phyloP scores from a whole-genome alignment of 306 rosid genomes.

The Parietaria judaica region DNA sequence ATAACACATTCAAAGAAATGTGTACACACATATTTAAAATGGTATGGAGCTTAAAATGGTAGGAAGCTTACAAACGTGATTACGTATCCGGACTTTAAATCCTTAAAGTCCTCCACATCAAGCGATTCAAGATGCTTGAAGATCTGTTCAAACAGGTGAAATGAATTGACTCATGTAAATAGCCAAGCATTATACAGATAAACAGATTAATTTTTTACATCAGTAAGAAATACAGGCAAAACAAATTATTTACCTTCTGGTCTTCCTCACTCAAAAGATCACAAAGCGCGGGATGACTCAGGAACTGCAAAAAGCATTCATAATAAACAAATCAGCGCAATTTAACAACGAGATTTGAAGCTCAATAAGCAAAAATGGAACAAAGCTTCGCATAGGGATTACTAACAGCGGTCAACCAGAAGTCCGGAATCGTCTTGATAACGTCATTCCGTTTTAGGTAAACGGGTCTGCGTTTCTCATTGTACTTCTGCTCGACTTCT shows the following conservation, averaged over 20 bases:
- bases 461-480: conserved; percentile 60
- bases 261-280: conserved; percentile 55
- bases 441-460: conserved; percentile 55
- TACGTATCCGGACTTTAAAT: conserved; percentile 49
- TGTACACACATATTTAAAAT: too few relatives aligned
- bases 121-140: conserved; percentile 51
- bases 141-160: conserved; percentile 31
- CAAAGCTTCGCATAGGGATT: not conserved
- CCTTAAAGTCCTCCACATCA: conserved; percentile 59
- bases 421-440: conserved; percentile 71
- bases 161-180: conserved; percentile 11
- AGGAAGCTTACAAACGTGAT: conserved; percentile 52
- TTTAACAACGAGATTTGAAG: not conserved
- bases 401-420: conserved; percentile 88
- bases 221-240: not conserved
- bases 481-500: conserved; percentile 66
- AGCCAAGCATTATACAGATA: conserved; percentile 2
- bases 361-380: not conserved
- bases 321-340: not conserved
- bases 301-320: conserved; percentile 38
- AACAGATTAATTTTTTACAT: too few relatives aligned
- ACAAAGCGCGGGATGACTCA: conserved; percentile 80
- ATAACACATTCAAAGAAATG: not conserved
- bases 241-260: conserved; percentile 38
- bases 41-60: not conserved